phyloP scores from a whole-genome alignment of 176 grass and related monocot genomes.

The Puccinellia tenuiflora region DNA sequence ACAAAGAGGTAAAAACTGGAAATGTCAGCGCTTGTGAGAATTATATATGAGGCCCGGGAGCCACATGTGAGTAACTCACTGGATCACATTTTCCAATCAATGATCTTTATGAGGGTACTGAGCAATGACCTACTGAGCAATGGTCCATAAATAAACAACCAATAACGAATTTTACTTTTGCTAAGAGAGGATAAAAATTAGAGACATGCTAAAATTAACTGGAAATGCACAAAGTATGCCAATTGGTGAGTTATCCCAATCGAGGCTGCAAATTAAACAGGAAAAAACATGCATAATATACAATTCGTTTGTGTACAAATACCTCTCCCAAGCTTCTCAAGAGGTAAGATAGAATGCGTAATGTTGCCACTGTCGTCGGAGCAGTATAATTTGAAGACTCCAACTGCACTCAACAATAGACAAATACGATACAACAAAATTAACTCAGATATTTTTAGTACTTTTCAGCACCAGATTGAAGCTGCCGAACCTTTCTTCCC shows the following conservation, averaged over 20 bases:
- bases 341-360: constrained; percentile 89
- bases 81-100: neutral
- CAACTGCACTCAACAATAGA: constrained; percentile 53
- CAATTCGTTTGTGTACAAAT: constrained; percentile 17
- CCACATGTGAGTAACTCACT: neutral
- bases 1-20: neutral
- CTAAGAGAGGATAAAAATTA: constrained; percentile 14
- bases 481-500: constrained; percentile 68
- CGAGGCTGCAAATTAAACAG: neutral
- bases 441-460: neutral
- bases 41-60: neutral
- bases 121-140: neutral
- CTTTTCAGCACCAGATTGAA: constrained; percentile 25
- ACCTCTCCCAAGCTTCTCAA: constrained; percentile 88
- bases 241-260: neutral
- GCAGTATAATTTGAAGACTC: constrained; percentile 77
- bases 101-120: neutral
- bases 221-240: constrained; percentile 13
- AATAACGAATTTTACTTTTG: constrained; percentile 4
- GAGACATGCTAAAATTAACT: neutral
- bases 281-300: neutral
- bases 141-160: neutral
- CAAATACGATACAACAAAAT: neutral
- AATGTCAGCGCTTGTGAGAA: neutral
- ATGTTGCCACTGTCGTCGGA: constrained; percentile 59